Conservation (phyloP, 108 stramenopile genomes). For the Cyclotella baltica region DNA sequence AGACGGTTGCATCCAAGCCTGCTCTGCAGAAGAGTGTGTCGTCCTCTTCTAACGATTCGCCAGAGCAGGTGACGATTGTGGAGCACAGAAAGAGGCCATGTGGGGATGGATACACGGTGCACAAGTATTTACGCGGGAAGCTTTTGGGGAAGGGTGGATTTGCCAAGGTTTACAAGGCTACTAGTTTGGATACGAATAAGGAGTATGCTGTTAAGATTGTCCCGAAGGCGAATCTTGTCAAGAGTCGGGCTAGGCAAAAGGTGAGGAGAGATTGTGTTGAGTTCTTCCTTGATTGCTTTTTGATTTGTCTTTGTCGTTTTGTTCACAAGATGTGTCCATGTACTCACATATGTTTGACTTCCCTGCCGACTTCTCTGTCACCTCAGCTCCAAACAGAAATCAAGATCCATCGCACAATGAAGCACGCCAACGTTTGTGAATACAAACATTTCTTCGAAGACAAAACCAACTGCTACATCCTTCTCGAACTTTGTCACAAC, state of each 20-base stretch:
- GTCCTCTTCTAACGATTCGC: not conserved
- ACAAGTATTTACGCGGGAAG: constrained; percentile 82
- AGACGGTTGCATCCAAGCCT: constrained; percentile 7
- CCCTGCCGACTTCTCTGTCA: constrained; percentile 2
- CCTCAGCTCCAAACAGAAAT: constrained; percentile 97
- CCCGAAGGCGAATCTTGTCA: constrained; percentile 91
- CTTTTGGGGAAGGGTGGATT: constrained; percentile 94
- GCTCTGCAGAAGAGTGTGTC: constrained; percentile 15
- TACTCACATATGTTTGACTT: too few relatives aligned
- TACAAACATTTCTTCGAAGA: constrained; percentile 99
- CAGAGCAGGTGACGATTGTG: constrained; percentile 66
- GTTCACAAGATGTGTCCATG: not conserved
- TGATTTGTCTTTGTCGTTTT: constrained; percentile 1
- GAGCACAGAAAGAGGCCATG: constrained; percentile 75
- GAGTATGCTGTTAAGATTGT: constrained; percentile 94
- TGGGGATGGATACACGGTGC: constrained; percentile 86
- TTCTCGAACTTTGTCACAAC: constrained; percentile 97
- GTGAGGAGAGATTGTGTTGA: constrained; percentile 55
- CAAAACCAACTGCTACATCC: constrained; percentile 95
- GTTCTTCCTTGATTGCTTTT: not conserved
- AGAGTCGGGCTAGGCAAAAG: constrained; percentile 90
- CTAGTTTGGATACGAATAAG: constrained; percentile 81
- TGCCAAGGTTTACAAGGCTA: constrained; percentile 92
- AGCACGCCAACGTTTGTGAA: constrained; percentile 91
- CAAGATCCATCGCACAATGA: constrained; percentile 95